These are phyloP conservation scores for Camellia lanceoleosa DNA, from an alignment of 148 eudicot genomes.

Conservation along the genomic window DNA sequence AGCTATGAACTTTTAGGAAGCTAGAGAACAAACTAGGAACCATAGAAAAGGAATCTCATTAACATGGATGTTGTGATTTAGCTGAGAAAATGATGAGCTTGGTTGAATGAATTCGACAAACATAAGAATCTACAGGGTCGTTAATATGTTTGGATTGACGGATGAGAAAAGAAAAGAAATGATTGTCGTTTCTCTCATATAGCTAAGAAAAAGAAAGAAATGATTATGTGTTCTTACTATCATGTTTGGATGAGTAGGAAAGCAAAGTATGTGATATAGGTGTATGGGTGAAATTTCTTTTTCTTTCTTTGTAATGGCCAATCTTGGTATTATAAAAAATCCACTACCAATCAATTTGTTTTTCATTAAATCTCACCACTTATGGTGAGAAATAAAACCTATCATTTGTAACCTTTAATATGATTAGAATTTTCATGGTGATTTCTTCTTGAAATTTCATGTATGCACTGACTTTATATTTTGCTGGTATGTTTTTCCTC, in stretches of 20 bases:
- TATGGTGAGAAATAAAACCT: no score
- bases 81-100: not conserved
- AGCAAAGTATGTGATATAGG: no score
- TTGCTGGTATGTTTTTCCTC: not conserved
- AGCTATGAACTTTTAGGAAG: not conserved
- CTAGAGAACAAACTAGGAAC: not conserved
- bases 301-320: no score
- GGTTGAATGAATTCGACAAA: not conserved
- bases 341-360: no score
- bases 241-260: no score
- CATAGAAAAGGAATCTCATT: not conserved
- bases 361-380: no score
- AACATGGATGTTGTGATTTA: not conserved
- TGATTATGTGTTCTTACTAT: no score
- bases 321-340: no score
- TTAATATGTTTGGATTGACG: not conserved
- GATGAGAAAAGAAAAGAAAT: not conserved
- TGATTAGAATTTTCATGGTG: not conserved
- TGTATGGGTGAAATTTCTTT: no score
- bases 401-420: no score
- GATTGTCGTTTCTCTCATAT: not conserved
- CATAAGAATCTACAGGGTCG: not conserved
- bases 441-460: not conserved
- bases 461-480: no score
- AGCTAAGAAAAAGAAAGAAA: no score